Percentiles rank a stretch among this genome's conserved stretches.
These are phyloP conservation scores for Aphanomyces euteiches DNA, from an alignment of 352 stramenopile genomes.

Conservation along the genomic window DNA sequence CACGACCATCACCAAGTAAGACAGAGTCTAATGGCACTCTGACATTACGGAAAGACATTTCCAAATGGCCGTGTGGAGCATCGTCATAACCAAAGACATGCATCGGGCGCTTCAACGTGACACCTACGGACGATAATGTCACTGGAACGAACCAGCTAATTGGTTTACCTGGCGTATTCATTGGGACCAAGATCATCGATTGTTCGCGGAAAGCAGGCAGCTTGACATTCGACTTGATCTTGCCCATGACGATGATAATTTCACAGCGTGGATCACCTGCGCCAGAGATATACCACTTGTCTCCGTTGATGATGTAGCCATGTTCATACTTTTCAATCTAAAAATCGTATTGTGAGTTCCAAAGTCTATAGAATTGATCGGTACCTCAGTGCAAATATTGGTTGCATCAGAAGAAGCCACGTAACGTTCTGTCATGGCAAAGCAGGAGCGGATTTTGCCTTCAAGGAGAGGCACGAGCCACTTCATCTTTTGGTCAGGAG, in stretches of 20 bases:
- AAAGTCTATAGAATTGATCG: not conserved
- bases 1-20: constrained; percentile 76
- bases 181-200: constrained; percentile 71
- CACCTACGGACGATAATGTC: constrained; percentile 12
- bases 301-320: constrained; percentile 92
- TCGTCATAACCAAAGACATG: constrained; percentile 97
- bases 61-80: constrained; percentile 87
- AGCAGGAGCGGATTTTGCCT: constrained; percentile 91
- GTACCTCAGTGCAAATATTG: constrained; percentile 90
- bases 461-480: constrained; percentile 93
- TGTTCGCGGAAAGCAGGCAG: constrained; percentile 62
- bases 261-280: constrained; percentile 94
- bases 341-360: constrained; percentile 26
- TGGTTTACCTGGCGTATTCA: constrained; percentile 34
- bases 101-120: constrained; percentile 55
- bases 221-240: constrained; percentile 41
- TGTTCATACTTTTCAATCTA: constrained; percentile 49
- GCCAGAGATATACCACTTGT: constrained; percentile 96
- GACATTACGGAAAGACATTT: constrained; percentile 69
- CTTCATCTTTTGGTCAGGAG: constrained; percentile 52
- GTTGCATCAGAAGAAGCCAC: constrained; percentile 95
- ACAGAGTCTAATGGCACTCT: constrained; percentile 35
- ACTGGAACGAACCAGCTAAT: not conserved
- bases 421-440: constrained; percentile 96
- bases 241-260: constrained; percentile 82